Evolutionary conservation across 2,329 filamentous ascomycete genomes (phyloP), one percentile per base, ranked within the genome.

Genomic region (Fusarium sp.): DNA sequence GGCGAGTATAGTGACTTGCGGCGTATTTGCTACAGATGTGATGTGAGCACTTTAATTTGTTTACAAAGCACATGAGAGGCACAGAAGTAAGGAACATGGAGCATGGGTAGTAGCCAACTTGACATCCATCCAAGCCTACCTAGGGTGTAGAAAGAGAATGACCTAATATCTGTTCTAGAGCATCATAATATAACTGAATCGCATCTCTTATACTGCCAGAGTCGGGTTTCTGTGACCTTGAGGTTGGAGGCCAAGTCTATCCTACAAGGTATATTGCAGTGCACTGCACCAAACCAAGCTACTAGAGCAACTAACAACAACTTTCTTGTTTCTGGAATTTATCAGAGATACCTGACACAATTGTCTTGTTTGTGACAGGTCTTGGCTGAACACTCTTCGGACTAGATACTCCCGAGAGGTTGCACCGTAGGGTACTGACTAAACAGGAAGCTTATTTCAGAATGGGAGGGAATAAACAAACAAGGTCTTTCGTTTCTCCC

Each of bases 21-120:
- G 60, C 32, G 38, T 45, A 38, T 57, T 62, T 38, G 34, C 18
- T 38, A 38, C 18, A n/a, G 34, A 38, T n/a, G 34, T 38, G 18
- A 44, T 54, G 53, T 58, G 53, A 56, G 43, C 50, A 58, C 49
- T 45, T 38, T 52, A 60, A 50, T 65, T 22, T 47, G 43, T 57
- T 53, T 68, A 32, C 38, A n/a, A 64, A 25, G 60, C 55, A 46
- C 38, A 47, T 38, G 34, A 54, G 62, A 60, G 49, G 38, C 59
- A 59, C 49, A 67, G 51, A 27, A 45, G 57, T 11, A 64, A 64
- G 30, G 20, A 43, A 46, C 29, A 47, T 43, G 20, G n/a, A 42
- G 34, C 32, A 45, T 24, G 29, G 25, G 22, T 42, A 20, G 22
- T 32, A 29, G 15, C 44, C 25, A 55, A 61, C 18, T 38, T 38